Base-by-base conservation (phyloP, 2,329 filamentous ascomycete species). In the Cladosporium sp. region DNA sequence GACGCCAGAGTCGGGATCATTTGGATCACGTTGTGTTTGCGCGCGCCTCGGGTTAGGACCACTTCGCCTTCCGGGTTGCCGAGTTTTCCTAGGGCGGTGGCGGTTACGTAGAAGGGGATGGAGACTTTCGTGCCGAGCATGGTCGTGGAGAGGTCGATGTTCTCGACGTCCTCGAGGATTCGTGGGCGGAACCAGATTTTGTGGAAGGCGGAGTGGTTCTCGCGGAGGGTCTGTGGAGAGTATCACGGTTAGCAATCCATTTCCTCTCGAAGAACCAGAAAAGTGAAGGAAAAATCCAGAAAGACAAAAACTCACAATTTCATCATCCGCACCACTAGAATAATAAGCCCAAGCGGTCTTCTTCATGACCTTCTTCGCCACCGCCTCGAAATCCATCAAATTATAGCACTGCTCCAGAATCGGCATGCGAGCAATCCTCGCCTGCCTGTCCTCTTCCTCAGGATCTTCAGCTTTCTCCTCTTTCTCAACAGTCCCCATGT, bases 1-100 rank as follows among this genome's bases (percentile, higher is more conserved):
- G 90, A 96, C 2, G 93, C 93, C 6, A 98, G 78, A 3, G 93
- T 98, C 2, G 93, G 93, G 54, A 98, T 97, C 93, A 98, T 98
- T 71, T 98, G 93, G 54, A 97, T 81, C 45, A 97, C 85, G 64
- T 91, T 82, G 76, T 97, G 92, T 64, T 86, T 88, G 66, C 79
- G 78, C 2, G 93, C 85, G 13, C 89, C 90, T 51, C 84, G 80
- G 0, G 93, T 97, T 51, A 98, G 79, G 8, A 95, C 77, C 4
- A 96, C 90, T 69, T 98, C 93, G 60, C 93, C 93, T 69, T 97
- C 93, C 0, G 86, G 86, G 66, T 98, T 80, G 52, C 93, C 93
- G 3, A 98, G 83, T 72, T 97, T 97, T 59, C 93, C 93, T 7
- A 98, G 80, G 0, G 93, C 93, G 6, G 93, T 97, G 38, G 93